These are phyloP conservation scores for Melanogaster broomeanus DNA, from an alignment of 768 basidiomycete genomes.

Conservation along the genomic window DNA sequence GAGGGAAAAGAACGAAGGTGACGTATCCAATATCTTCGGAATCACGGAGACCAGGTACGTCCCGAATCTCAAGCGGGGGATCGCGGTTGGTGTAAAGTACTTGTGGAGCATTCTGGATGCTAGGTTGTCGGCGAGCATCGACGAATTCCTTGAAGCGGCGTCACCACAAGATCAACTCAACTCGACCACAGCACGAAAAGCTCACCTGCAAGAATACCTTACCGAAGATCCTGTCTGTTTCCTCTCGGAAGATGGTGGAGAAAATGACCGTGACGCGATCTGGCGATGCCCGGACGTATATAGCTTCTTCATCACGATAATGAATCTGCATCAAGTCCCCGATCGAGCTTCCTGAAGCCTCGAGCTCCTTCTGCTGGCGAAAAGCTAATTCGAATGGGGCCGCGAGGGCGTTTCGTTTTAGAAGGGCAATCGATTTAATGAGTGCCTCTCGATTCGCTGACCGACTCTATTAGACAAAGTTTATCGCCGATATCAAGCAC, in stretches of 20 bases:
- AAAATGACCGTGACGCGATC: slow-evolving; percentile 99
- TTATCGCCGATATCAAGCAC: slow-evolving; percentile 17
- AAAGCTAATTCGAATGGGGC: slow-evolving; percentile 95
- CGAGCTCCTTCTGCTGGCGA: slow-evolving; percentile 78
- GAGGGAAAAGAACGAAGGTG: slow-evolving; percentile 96
- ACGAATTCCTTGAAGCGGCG: slow-evolving; percentile 81
- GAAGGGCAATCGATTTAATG: slow-evolving; percentile 75
- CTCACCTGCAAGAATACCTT: slow-evolving; percentile 96
- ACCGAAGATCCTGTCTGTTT: slow-evolving; percentile 95
- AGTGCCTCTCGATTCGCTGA: slow-evolving; percentile 80
- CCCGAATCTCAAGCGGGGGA: slow-evolving; percentile 94
- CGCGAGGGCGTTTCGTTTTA: slow-evolving; percentile 92
- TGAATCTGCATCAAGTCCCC: slow-evolving; percentile 91
- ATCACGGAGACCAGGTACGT: slow-evolving; percentile 76
- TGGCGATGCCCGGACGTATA: slow-evolving; percentile 89
- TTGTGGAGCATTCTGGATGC: slow-evolving; percentile 95
- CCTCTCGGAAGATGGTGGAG: slow-evolving; percentile 94
- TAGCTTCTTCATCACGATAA: slow-evolving; percentile 96
- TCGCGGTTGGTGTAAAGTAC: slow-evolving; percentile 94
- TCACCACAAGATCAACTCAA: slow-evolving; percentile 6
- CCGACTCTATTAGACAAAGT: slow-evolving; percentile 8
- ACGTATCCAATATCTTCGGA: slow-evolving; percentile 94
- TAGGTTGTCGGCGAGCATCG: slow-evolving; percentile 91
- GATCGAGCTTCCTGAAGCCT: slow-evolving; percentile 61
- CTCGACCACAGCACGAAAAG: background rate